Evolutionary conservation across 2,329 filamentous ascomycete species (phyloP).

Genomic region (Periconia sp.): DNA sequence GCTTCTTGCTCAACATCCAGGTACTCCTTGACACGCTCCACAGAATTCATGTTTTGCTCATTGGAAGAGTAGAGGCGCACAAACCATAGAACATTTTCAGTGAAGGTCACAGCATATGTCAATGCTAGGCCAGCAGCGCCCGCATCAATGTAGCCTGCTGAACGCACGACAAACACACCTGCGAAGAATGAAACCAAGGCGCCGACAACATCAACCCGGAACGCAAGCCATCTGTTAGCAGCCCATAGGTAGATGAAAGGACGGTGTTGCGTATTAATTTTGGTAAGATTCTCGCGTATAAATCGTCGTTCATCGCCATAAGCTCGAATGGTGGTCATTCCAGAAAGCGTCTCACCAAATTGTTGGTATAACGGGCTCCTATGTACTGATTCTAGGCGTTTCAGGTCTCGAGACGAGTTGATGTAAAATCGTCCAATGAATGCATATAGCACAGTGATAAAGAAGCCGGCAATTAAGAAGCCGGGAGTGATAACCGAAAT

Average conservation of each 20-base stretch:
- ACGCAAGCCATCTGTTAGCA: conserved; percentile 92
- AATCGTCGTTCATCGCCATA: conserved; percentile 94
- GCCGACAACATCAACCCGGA: conserved; percentile 87
- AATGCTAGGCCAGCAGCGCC: conserved; percentile 91
- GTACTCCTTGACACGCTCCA: conserved; percentile 97
- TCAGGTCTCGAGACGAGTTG: conserved; percentile 88
- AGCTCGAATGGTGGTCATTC: conserved; percentile 94
- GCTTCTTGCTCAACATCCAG: conserved; percentile 96
- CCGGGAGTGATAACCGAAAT: conserved; percentile 88
- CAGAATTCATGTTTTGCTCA: conserved; percentile 99
- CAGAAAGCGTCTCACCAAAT: conserved; percentile 91
- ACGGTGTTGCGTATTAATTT: conserved; percentile 87
- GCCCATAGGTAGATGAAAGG: conserved; percentile 98
- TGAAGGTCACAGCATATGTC: conserved; percentile 95
- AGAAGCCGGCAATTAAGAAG: conserved; percentile 82
- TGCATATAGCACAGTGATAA: conserved; percentile 83
- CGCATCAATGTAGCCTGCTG: conserved; percentile 79
- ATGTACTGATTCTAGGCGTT: conserved; percentile 91
- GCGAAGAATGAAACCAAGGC: conserved; percentile 93
- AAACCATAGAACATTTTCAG: conserved; percentile 95
- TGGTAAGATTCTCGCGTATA: conserved; percentile 83
- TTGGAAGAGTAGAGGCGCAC: conserved; percentile 92
- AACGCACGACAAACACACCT: conserved; percentile 85
- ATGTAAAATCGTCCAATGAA: conserved; percentile 86
- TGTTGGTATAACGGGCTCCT: conserved; percentile 96